Evolutionary conservation across 116 monocot genomes (phyloP).

Genomic region (Phalaenopsis hybrid): DNA sequence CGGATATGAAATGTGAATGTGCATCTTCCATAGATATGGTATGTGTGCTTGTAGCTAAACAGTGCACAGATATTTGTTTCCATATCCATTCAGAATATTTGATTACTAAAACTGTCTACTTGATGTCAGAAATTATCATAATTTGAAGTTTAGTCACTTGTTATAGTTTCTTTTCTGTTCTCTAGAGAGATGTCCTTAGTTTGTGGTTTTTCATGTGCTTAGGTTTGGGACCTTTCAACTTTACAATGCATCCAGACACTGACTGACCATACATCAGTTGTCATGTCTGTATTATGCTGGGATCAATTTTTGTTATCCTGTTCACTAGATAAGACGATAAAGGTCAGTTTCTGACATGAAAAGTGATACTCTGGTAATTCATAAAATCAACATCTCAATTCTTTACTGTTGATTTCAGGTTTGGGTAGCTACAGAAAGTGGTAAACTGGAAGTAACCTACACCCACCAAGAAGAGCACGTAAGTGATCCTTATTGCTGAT

Average conservation of each 20-base stretch:
- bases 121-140: not conserved
- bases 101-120: not conserved
- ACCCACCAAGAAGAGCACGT: conserved; percentile 78
- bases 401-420: conserved; percentile 33
- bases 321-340: conserved; percentile 57
- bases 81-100: not conserved
- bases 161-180: not conserved
- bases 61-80: not conserved
- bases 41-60: not conserved
- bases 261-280: conserved; percentile 37
- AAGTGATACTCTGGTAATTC: not conserved
- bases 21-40: not conserved
- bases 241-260: conserved; percentile 50
- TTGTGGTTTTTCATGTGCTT: conserved; percentile 6
- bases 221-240: conserved; percentile 51
- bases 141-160: not conserved
- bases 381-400: not conserved
- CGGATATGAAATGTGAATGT: not conserved
- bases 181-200: not conserved
- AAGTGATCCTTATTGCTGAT: conserved; percentile 4
- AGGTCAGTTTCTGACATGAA: conserved; percentile 30
- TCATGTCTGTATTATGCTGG: conserved; percentile 55
- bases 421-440: conserved; percentile 81
- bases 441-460: conserved; percentile 74
- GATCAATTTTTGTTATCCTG: conserved; percentile 51